Evolutionary conservation across 352 stramenopile genomes (phyloP), one percentile per base, ranked within the genome.

Genomic region (Phytopythium oedochilum): DNA sequence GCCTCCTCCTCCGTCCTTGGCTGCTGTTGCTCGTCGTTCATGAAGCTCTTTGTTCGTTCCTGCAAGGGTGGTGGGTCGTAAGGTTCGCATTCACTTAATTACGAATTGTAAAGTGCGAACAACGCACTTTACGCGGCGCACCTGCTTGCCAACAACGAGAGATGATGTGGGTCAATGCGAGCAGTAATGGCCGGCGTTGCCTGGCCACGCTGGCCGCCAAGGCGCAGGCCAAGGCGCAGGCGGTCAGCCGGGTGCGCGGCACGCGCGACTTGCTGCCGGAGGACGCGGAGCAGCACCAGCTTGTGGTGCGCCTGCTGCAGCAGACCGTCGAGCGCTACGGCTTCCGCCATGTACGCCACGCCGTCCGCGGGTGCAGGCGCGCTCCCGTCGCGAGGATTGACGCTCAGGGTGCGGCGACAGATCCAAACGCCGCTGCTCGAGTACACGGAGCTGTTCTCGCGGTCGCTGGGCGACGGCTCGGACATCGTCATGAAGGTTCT

Each of bases 401-500:
- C 26, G 38, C 28, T 57, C 11, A 40, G 26, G 31, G 1, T 34
- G 26, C 5, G 28, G 11, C 15, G 47, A 32, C 55, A 92, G 79
- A 85, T 94, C 26, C 86, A 94, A 35, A 94, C 83, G 43, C 86
- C 86, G 47, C 39, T 90, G 61, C 53, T 96, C n/a, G 86, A 96
- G 72, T 91, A 91, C 63, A 94, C 84, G 43, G 81, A 96, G 35
- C 56, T 96, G 36, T 96, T 89, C 60, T 78, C 68, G 42, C 73
- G 84, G 15, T 93, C 84, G 46, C 66, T 96, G 26, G 86, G 86
- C 10, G 81, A 90, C 45, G 83, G 80, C 36, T 96, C 86, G 0
- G 86, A 96, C 47, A 93, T 96, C 44, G 84, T 96, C 46, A 92
- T 85, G 77, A 96, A 95, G 74, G 40, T 46, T 25, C 20, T n/a